A percentile compares a stretch with the other conserved stretches of the same genome.
Evolutionary conservation across 371 early-diverging fungal genomes (phyloP).

Genomic region (Batkoa obscura): DNA sequence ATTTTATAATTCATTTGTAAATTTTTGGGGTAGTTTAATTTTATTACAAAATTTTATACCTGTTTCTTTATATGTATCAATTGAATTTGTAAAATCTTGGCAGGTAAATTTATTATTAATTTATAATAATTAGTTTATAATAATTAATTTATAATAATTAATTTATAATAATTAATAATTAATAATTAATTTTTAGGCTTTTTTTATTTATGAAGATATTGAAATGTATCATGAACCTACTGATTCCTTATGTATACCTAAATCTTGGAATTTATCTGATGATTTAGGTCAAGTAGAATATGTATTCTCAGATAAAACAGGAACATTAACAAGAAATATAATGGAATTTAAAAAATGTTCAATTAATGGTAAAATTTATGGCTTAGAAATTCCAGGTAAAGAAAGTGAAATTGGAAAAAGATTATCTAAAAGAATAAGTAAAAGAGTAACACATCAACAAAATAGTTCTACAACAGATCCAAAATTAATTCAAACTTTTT

Average conservation of each 20-base stretch:
- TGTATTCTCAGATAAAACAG: constrained; percentile 82
- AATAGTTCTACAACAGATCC: constrained; percentile 10
- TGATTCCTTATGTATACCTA: constrained; percentile 45
- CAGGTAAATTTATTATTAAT: constrained; percentile 59
- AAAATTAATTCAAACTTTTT: constrained; percentile 32
- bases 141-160: no score
- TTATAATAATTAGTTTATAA: constrained; percentile 46
- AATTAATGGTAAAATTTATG: constrained; percentile 58
- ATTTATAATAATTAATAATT: no score
- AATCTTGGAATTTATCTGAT: constrained; percentile 83
- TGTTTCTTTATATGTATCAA: constrained; percentile 86
- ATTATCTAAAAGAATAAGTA: constrained; percentile 20
- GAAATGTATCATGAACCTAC: constrained; percentile 64
- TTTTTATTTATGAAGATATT: constrained; percentile 67
- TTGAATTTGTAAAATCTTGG: constrained; percentile 69
- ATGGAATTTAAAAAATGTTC: constrained; percentile 85
- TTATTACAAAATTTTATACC: constrained; percentile 93
- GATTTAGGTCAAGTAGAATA: constrained; percentile 76
- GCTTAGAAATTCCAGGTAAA: constrained; percentile 64
- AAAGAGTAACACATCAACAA: constrained; percentile 13
- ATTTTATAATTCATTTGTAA: constrained; percentile 22
- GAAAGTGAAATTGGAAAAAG: constrained; percentile 35
- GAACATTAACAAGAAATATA: constrained; percentile 89
- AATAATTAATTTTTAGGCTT: constrained; percentile 30
- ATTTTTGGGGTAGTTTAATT: constrained; percentile 57